Evolutionary conservation across 441 rosid species (phyloP).

Genomic region (Kokia cookei): DNA sequence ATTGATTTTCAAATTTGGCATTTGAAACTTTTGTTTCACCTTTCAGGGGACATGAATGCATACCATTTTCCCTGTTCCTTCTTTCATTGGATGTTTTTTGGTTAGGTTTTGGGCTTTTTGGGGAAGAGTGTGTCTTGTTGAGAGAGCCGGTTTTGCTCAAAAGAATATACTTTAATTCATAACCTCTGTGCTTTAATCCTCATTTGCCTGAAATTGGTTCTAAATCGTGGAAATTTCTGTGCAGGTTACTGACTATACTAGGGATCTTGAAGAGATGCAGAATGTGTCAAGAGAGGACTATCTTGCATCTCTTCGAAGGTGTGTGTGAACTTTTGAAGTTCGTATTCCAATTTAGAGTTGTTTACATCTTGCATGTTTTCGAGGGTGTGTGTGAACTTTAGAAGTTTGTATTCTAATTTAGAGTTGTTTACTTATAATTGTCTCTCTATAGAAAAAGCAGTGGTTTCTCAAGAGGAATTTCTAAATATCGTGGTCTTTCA

Average conservation of each 20-base stretch:
- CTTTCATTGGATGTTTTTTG: neutral
- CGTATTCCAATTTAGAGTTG: neutral
- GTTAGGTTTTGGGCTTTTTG: neutral
- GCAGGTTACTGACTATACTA: conserved; percentile 63
- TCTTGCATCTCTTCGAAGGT: conserved; percentile 78
- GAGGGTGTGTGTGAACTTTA: conserved; percentile 43
- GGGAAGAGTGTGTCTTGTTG: neutral
- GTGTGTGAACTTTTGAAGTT: conserved; percentile 17
- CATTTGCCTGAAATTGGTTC: neutral
- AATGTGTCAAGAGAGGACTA: conserved; percentile 67
- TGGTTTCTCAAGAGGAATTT: conserved; percentile 67
- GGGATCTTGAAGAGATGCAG: conserved; percentile 84
- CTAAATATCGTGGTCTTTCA: conserved; percentile 70
- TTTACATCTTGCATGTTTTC: conserved; percentile 50
- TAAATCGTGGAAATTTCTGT: neutral
- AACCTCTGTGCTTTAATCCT: neutral
- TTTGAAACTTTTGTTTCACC: neutral
- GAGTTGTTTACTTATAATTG: conserved; percentile 18
- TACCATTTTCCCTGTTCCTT: neutral
- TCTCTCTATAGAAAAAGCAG: conserved; percentile 70
- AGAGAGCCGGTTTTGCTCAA: neutral
- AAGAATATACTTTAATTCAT: neutral
- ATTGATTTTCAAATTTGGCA: neutral
- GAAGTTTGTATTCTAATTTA: conserved; percentile 3
- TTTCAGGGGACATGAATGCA: neutral